Conservation (phyloP, 2,329 filamentous ascomycete genomes). For the Parafenestella ontariensis region DNA sequence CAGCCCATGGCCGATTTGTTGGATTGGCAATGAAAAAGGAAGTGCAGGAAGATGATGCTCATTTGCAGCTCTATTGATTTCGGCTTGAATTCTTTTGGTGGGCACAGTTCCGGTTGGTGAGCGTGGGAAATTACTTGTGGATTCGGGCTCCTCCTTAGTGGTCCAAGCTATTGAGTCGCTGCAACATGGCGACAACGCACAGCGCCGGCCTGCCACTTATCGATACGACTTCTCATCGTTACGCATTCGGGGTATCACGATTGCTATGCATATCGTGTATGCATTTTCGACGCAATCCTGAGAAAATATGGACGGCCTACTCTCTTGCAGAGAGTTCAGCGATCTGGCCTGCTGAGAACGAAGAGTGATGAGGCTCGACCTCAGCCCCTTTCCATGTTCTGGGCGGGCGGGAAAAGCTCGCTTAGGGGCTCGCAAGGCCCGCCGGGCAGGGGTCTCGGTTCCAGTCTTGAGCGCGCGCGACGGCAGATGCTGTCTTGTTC, state of each 20-base stretch:
- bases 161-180: conserved; percentile 19
- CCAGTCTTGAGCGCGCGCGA: conserved; percentile 4
- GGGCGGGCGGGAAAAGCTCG: conserved; percentile 23
- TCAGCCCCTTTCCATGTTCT: conserved; percentile 36
- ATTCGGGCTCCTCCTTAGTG: conserved; percentile 22
- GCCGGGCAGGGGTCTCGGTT: conserved; percentile 34
- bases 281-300: not conserved
- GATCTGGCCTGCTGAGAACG: not conserved
- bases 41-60: conserved; percentile 21
- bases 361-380: conserved; percentile 13
- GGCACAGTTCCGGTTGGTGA: conserved; percentile 28
- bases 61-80: conserved; percentile 32
- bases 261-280: not conserved
- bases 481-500: conserved; percentile 1
- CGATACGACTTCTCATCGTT: conserved; percentile 23
- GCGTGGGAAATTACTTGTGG: conserved; percentile 40
- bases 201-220: conserved; percentile 20
- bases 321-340: conserved; percentile 9
- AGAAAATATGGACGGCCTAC: conserved; percentile 3
- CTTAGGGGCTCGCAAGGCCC: conserved; percentile 29
- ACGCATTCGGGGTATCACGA: conserved; percentile 8
- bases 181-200: conserved; percentile 23
- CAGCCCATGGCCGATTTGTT: conserved; percentile 10
- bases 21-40: conserved; percentile 16
- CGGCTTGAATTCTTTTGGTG: conserved; percentile 24